Evolutionary conservation across 306 rosid genomes (phyloP), one percentile per base, ranked within the genome.

Genomic region (Pyrus bretschneideri): DNA sequence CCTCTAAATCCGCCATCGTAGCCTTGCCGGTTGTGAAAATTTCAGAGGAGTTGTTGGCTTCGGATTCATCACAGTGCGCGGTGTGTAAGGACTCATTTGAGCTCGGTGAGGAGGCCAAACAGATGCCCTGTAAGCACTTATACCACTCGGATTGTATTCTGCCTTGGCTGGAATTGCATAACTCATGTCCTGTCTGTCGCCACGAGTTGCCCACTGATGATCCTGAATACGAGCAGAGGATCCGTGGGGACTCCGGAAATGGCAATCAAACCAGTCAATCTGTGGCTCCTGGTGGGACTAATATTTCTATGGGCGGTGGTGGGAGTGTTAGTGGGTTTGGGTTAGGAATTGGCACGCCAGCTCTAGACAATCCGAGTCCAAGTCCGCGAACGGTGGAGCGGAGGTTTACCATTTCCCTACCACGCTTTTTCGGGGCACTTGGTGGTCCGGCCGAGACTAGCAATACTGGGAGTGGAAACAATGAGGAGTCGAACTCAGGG

Each of bases 111-210:
- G 88, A 49, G 80, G 98, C 92, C 11, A 93, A 87, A 74, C 93
- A 87, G 86, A 85, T 93, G 82, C 98, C 98, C 9, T 93, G 98
- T 67, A 93, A 91, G 80, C 98, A 93, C 80, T 86, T 93, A 23
- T 93, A 93, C 76, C 98, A 93, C 69, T 58, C 80, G 1, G 93
- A 91, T 81, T 93, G 98, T 78, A 93, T 93, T 57, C 10, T 88
- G 35, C 98, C 98, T 4, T 93, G 98, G 98, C 74, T 93, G 82
- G 91, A 91, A 76, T 25, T 91, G 87, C 98, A 93, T 57, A 93
- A 93, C 78, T 88, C 98, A 51, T 93, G 98, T 52, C 98, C 98
- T 0, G 98, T 93, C n/a, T 93, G 98, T 67, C 97, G 98, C 12
- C 42, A 86, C 19, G 98, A 93, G 90, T 70, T 93, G 85, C 97